These are phyloP conservation scores for Tricholomella constricta DNA, from an alignment of 768 basidiomycete genomes.

Conservation along the genomic window DNA sequence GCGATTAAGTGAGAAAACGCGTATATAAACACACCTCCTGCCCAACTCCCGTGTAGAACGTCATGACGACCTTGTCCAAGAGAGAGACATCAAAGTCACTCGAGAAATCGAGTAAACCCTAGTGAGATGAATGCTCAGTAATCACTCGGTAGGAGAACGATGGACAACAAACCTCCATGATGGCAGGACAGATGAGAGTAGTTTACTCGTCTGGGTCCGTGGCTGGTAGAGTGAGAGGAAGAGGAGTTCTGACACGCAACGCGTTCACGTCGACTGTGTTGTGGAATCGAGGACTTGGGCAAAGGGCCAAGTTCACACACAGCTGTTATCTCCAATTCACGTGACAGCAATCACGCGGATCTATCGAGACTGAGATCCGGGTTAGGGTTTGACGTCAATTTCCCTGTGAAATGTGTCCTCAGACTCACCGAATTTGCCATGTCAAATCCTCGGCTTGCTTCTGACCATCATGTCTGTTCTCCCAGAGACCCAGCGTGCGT, in stretches of 20 bases:
- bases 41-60: slow-evolving; percentile 78
- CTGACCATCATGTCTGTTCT: slow-evolving; percentile 15
- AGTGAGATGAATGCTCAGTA: slow-evolving; percentile 20
- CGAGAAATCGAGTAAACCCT: slow-evolving; percentile 93
- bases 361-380: neutral
- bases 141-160: slow-evolving; percentile 18
- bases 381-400: slow-evolving; percentile 12
- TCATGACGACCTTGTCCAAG: slow-evolving; percentile 91
- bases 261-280: slow-evolving; percentile 14
- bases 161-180: slow-evolving; percentile 50
- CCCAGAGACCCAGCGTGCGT: slow-evolving; percentile 39
- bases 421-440: too few species aligned
- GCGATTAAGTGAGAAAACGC: slow-evolving; percentile 14
- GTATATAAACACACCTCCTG: slow-evolving; percentile 60
- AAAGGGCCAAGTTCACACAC: slow-evolving; percentile 41
- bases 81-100: slow-evolving; percentile 91
- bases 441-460: neutral
- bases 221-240: neutral
- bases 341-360: slow-evolving; percentile 19
- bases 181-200: slow-evolving; percentile 21
- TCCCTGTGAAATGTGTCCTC: too few species aligned
- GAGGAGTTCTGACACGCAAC: slow-evolving; percentile 9
- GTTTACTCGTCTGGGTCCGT: slow-evolving; percentile 14
- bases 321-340: slow-evolving; percentile 24
- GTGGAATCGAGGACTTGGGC: slow-evolving; percentile 37